Conservation (phyloP, 208 protist genomes). For the Trypanosoma conorhini region DNA sequence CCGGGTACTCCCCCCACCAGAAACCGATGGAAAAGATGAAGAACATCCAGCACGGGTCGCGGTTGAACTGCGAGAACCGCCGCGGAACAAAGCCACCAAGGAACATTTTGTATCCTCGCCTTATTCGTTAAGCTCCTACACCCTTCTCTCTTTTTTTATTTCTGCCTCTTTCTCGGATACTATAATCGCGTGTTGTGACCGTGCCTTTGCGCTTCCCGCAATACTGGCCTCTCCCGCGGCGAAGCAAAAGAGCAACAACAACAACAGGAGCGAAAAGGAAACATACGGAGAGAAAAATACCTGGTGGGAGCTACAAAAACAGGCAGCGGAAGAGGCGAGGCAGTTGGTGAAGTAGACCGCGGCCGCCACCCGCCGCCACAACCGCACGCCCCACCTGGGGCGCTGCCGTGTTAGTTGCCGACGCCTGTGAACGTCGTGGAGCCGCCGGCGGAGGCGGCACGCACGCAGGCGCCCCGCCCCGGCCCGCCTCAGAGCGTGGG, state of each 20-base stretch:
- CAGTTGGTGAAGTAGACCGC: neutral
- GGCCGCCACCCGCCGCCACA: neutral
- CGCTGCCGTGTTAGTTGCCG: neutral
- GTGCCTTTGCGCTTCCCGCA: too few relatives aligned
- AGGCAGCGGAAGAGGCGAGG: neutral
- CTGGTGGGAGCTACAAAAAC: neutral
- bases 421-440: neutral
- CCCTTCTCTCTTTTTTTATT: neutral
- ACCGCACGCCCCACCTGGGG: too few relatives aligned
- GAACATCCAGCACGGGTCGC: conserved; percentile 83
- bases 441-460: neutral
- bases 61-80: conserved; percentile 82
- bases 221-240: too few relatives aligned
- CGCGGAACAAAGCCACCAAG: conserved; percentile 87
- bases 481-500: conserved; percentile 5
- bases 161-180: neutral
- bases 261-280: too few relatives aligned
- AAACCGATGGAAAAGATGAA: conserved; percentile 79
- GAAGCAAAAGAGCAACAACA: too few relatives aligned
- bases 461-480: neutral
- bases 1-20: conserved; percentile 83
- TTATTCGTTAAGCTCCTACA: neutral
- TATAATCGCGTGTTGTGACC: too few relatives aligned
- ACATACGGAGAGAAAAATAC: neutral
- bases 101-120: conserved; percentile 46